phyloP scores from a whole-genome alignment of 129 eudicot species.

The Apium graveolens region DNA sequence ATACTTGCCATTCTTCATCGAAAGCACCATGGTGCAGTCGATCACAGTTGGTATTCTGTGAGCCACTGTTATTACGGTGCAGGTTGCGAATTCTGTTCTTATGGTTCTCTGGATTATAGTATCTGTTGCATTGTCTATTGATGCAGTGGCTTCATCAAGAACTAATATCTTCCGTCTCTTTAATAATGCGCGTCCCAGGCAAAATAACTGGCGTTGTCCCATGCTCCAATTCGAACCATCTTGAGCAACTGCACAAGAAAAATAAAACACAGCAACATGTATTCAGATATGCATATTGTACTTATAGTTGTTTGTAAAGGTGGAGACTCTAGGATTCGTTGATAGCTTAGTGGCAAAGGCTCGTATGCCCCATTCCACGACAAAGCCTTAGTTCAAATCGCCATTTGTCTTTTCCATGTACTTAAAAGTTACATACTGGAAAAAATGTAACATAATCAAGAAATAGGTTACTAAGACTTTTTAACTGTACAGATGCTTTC shows the following conservation, averaged over 20 bases:
- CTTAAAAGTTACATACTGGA: not conserved
- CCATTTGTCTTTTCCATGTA: not conserved
- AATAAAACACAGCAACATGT: not conserved
- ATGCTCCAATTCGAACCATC: conserved; percentile 80
- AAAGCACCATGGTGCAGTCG: conserved; percentile 64
- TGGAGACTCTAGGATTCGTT: not conserved
- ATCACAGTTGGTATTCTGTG: conserved; percentile 75
- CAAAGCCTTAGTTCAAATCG: not conserved
- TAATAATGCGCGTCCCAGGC: conserved; percentile 61
- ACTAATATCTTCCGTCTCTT: conserved; percentile 52
- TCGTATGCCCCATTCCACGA: not conserved
- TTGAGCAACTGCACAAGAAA: conserved; percentile 29
- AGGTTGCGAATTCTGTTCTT: conserved; percentile 44
- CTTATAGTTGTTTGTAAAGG: not conserved
- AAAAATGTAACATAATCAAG: no score
- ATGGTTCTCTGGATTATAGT: conserved; percentile 43
- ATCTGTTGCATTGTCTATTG: conserved; percentile 74
- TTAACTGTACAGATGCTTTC: not conserved
- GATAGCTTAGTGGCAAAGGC: not conserved
- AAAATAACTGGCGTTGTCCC: conserved; percentile 69
- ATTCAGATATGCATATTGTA: not conserved
- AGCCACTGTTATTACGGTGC: conserved; percentile 70
- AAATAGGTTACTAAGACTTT: no score
- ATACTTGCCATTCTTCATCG: conserved; percentile 50
- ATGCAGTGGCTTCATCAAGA: conserved; percentile 84